Evolutionary conservation across 2,329 filamentous ascomycete genomes (phyloP), one percentile per base, ranked within the genome.

Genomic region (Botrytis cinerea): DNA sequence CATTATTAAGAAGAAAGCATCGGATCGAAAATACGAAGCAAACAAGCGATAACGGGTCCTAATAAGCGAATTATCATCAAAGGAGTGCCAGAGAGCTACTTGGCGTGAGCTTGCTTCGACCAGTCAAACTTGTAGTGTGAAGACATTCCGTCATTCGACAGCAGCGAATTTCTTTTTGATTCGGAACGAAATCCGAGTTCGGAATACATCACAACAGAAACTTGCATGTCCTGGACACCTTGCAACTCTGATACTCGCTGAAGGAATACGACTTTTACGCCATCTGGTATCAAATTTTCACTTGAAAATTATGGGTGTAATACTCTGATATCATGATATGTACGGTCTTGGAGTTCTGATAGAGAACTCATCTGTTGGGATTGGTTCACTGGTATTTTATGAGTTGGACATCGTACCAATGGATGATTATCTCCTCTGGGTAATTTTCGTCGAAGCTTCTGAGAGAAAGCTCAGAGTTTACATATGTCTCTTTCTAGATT

Each of bases 191-290:
- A 18, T 18, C 28, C 3, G 51, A 28, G n/a, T 3, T 28, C 28
- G 6, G 6, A 18, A 57, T 18, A 8, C 0, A 8, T 18, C 2
- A 2, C 4, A 1, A 8, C 8, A 28, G 6, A 48, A 9, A 9
- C 18, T 8, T 2, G 6, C 2, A 57, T 0, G 1, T 28, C 7
- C 3, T 18, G 0, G 3, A 18, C 18, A 4, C 1, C 2, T 4
- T 0, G 14, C 3, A 18, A 1, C 6, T 8, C 9, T 9, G 1
- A 28, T 9, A 28, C 2, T 18, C 1, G 3, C 4, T 32, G 16
- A 32, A 16, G 51, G n/a, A 28, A 32, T 9, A 0, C 0, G 6
- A 28, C 7, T 18, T 18, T 2, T 18, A 1, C 1, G 4, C 2
- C 14, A 57, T 18, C n/a, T 57, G n/a, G 8, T 32, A 9, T 9